Evolutionary conservation across 208 protist genomes (phyloP).

Genomic region (Trypanosoma conorhini): DNA sequence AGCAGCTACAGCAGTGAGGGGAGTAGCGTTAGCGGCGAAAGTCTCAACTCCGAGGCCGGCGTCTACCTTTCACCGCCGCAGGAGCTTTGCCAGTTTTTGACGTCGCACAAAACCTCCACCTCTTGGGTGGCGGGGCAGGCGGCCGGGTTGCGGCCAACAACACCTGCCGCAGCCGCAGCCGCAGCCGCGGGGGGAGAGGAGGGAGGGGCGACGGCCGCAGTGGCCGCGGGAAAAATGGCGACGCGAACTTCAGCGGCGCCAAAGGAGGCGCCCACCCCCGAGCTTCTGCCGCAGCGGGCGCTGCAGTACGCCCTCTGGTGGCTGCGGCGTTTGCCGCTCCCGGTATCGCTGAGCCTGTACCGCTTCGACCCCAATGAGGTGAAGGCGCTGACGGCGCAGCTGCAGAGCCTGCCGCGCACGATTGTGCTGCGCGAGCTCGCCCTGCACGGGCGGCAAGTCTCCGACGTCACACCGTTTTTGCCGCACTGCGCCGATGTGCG

Average conservation of each 20-base stretch:
- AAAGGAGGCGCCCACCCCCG: background rate
- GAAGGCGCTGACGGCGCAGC: constrained; percentile 20
- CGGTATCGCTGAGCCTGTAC: constrained; percentile 44
- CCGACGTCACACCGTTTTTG: constrained; percentile 32
- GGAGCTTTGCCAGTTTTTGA: constrained; percentile 16
- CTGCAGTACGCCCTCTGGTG: constrained; percentile 53
- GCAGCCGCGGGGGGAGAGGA: too few relatives aligned
- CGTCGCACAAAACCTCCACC: constrained; percentile 1
- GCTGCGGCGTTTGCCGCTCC: constrained; percentile 31
- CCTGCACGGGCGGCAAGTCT: constrained; percentile 18
- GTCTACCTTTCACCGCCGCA: constrained; percentile 5
- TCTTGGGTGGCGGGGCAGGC: background rate
- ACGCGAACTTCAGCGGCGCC: background rate
- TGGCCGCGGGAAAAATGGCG: background rate
- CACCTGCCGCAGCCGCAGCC: constrained; percentile 11
- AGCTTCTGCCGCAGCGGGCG: constrained; percentile 25
- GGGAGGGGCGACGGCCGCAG: background rate
- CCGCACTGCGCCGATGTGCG: constrained; percentile 37
- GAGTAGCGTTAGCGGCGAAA: background rate
- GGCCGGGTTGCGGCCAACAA: background rate
- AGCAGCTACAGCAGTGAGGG: too few relatives aligned
- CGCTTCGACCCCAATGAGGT: constrained; percentile 37
- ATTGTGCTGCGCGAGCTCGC: constrained; percentile 10
- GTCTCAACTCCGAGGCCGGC: background rate
- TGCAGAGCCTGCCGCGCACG: constrained; percentile 7